Evolutionary conservation across 345 rosid genomes (phyloP).

Genomic region (Bruguiera gymnorhiza): DNA sequence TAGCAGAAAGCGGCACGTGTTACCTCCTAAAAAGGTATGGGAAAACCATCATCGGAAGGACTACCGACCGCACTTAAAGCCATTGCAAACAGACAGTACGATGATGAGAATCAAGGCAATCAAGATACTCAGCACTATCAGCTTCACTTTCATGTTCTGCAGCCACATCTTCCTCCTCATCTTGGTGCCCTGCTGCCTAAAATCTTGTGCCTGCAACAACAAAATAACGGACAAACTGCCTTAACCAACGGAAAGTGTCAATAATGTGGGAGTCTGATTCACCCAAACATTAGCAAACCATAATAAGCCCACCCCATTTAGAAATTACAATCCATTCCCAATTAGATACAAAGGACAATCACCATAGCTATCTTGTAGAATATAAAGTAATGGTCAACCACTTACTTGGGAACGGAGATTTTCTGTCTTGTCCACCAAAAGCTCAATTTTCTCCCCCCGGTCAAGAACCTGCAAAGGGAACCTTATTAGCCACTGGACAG

Average conservation of each 20-base stretch:
- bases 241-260: neutral
- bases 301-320: neutral
- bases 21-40: constrained; percentile 1
- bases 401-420: constrained; percentile 41
- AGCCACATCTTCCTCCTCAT: constrained; percentile 48
- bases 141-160: constrained; percentile 46
- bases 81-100: constrained; percentile 41
- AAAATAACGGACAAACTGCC: neutral
- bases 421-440: constrained; percentile 44
- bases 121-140: constrained; percentile 42
- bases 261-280: neutral
- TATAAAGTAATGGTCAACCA: neutral
- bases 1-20: constrained; percentile 8
- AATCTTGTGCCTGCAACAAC: constrained; percentile 39
- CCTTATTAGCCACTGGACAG: neutral
- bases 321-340: neutral
- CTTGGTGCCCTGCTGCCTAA: constrained; percentile 33
- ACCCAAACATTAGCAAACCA: neutral
- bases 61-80: constrained; percentile 32
- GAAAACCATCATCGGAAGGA: neutral
- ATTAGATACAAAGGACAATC: neutral
- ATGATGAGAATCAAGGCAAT: constrained; percentile 43
- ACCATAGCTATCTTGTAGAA: neutral
- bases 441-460: constrained; percentile 46
- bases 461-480: constrained; percentile 32